Evolutionary conservation across 2,329 filamentous ascomycete species (phyloP), one percentile per base, ranked within the genome.

Genomic region (Claviceps monticola): DNA sequence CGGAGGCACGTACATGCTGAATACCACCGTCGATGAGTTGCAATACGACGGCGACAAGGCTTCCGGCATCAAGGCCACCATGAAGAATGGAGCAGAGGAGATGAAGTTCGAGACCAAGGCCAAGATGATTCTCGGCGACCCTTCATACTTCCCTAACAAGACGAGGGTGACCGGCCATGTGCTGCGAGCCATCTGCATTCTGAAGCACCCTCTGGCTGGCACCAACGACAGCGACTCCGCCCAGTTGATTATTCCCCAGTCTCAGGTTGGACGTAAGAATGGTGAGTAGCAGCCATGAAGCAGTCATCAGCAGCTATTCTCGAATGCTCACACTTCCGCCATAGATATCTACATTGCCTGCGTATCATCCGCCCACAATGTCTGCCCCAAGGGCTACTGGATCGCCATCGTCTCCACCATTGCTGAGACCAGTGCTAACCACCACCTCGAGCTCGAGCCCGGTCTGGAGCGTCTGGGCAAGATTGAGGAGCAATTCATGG

Each of bases 341-440:
- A 14, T 57, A 93, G 88, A 97, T 65, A 90, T 98, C 64, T 98
- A 98, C 77, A 84, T 98, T 65, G 91, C 93, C 53, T 86, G 93
- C 67, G 89, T 98, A 54, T 96, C 90, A 1, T 88, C 88, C 41
- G 88, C 90, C 39, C 94, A 98, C 75, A 97, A 95, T 63, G 94
- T 98, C 61, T 97, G 91, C 74, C 93, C 94, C 62, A 95, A 95
- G 79, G 91, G 91, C 55, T 97, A 96, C 80, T 98, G 94, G 76
- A 88, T 98, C 61, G 93, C 93, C 62, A 98, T 97, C 55, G 91
- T 98, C 58, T 95, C 89, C 47, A 98, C 93, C 54, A 96, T 98
- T 64, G 88, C 93, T 57, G 94, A 98, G 76, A 84, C 83, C 45
- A 74, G 83, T 55, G 83, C 87, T 58, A 97, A 98, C 78, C 90